These are phyloP conservation scores for Penicillium argentinense DNA, from an alignment of 495 filamentous ascomycete species.

Conservation along the genomic window DNA sequence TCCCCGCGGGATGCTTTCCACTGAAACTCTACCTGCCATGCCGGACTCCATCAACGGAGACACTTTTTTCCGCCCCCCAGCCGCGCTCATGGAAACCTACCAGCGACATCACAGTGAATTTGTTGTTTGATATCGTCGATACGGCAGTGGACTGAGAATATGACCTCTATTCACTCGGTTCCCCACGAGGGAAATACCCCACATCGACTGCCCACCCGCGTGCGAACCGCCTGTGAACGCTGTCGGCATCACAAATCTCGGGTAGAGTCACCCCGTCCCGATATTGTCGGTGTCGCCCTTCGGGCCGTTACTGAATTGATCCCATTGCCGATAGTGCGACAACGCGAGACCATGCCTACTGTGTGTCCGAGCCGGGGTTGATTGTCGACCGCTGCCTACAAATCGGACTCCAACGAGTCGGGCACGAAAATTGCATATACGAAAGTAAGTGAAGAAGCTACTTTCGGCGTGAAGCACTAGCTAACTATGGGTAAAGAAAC, in stretches of 20 bases:
- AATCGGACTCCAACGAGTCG: background rate
- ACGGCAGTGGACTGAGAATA: background rate
- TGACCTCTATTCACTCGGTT: background rate
- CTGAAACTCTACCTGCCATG: no score
- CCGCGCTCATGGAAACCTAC: no score
- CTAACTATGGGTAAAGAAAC: no score
- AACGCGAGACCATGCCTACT: slow-evolving; percentile 29
- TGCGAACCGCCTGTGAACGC: slow-evolving; percentile 31
- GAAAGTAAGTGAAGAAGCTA: slow-evolving; percentile 6
- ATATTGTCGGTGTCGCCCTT: background rate
- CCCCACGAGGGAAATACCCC: background rate
- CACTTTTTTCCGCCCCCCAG: slow-evolving; percentile 1
- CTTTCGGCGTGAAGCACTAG: no score
- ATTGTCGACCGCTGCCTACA: slow-evolving; percentile 14
- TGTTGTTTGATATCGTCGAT: no score
- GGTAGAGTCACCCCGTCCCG: slow-evolving; percentile 11
- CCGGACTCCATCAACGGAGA: background rate
- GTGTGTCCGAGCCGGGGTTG: slow-evolving; percentile 26
- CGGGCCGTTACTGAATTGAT: background rate
- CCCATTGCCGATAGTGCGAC: slow-evolving; percentile 23
- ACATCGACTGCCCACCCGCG: slow-evolving; percentile 25
- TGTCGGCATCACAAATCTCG: slow-evolving; percentile 31
- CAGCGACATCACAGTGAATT: no score
- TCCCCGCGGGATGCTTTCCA: no score
- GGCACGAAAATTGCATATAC: slow-evolving; percentile 1